Conservation (phyloP, 139 green algal species). For the Pleodorina starrii region DNA sequence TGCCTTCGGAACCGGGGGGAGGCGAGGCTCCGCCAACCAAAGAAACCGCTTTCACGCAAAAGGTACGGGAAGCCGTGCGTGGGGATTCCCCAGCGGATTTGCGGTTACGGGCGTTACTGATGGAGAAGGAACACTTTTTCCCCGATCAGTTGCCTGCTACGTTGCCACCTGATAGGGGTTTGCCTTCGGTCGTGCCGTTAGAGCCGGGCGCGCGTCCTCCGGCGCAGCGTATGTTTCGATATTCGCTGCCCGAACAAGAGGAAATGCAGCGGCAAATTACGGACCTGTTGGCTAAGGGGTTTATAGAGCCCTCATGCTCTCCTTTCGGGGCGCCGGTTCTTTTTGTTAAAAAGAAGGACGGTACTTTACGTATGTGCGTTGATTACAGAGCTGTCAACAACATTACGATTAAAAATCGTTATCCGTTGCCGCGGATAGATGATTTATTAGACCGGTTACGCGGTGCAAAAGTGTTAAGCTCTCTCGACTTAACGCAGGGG, state of each 20-base stretch:
- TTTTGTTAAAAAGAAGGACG: slow-evolving; percentile 71
- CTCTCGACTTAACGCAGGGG: slow-evolving; percentile 53
- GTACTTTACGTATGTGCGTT: slow-evolving; percentile 66
- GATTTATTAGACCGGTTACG: slow-evolving; percentile 41
- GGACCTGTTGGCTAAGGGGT: slow-evolving; percentile 7
- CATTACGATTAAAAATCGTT: slow-evolving; percentile 42
- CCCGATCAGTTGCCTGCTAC: background rate
- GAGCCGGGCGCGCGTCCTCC: background rate
- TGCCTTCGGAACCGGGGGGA: too few species aligned
- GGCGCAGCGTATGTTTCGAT: background rate
- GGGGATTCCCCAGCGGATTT: background rate
- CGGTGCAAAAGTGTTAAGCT: slow-evolving; percentile 43
- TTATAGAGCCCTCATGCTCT: slow-evolving; percentile 42
- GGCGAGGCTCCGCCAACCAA: background rate
- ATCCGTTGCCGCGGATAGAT: slow-evolving; percentile 38
- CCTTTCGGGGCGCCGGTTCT: slow-evolving; percentile 62
- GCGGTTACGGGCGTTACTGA: background rate
- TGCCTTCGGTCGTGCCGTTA: background rate
- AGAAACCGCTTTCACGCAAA: background rate
- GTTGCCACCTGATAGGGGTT: background rate
- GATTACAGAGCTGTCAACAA: slow-evolving; percentile 57
- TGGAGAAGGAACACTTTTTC: background rate
- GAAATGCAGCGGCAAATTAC: slow-evolving; percentile 13
- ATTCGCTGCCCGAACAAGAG: background rate
- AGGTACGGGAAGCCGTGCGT: background rate